These are phyloP conservation scores for Mycena olivaceomarginata DNA, from an alignment of 768 basidiomycete species.

Conservation along the genomic window DNA sequence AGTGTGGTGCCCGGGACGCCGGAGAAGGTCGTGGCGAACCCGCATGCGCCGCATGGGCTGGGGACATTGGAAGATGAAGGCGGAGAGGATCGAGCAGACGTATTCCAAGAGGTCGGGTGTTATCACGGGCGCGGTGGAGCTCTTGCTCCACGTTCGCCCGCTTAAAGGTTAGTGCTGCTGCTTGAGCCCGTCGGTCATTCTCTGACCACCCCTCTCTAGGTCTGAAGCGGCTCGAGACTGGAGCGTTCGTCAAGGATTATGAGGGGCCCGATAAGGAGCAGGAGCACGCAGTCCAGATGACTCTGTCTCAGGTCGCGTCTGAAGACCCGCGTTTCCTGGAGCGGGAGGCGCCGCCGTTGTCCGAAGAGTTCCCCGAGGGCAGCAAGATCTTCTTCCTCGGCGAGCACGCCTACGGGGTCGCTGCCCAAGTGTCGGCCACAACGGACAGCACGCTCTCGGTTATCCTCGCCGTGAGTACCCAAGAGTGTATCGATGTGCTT, in stretches of 20 bases:
- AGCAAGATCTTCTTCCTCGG: conserved; percentile 98
- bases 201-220: conserved; percentile 64
- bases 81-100: conserved; percentile 86
- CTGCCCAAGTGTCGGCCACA: conserved; percentile 90
- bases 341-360: conserved; percentile 85
- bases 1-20: conserved; percentile 69
- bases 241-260: conserved; percentile 97
- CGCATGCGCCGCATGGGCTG: conserved; percentile 82
- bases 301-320: conserved; percentile 84
- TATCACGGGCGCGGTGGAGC: conserved; percentile 86
- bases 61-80: conserved; percentile 86
- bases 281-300: conserved; percentile 93
- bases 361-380: conserved; percentile 93
- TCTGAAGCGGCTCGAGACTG: conserved; percentile 91
- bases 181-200: neutral
- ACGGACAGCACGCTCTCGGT: conserved; percentile 85
- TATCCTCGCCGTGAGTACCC: conserved; percentile 83
- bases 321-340: conserved; percentile 95
- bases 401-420: conserved; percentile 95
- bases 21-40: conserved; percentile 79
- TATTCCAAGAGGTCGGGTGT: conserved; percentile 96
- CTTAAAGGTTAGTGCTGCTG: conserved; percentile 81
- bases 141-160: conserved; percentile 92
- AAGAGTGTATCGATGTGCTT: neutral
- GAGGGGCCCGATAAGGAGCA: conserved; percentile 88